These are phyloP conservation scores for Annulohypoxylon stygium DNA, from an alignment of 495 filamentous ascomycete genomes.

Conservation along the genomic window DNA sequence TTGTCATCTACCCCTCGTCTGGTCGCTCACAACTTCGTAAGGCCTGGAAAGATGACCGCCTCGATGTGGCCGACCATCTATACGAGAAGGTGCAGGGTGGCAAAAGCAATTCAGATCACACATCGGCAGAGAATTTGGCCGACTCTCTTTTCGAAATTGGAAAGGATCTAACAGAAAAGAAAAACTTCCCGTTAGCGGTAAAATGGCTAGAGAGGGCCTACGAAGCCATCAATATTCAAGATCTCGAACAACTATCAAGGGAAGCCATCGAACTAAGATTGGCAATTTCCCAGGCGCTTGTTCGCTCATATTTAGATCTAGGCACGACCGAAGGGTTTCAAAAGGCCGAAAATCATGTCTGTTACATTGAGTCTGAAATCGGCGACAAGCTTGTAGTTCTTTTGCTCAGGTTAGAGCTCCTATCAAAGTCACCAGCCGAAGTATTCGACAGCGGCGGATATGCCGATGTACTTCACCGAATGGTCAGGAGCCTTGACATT, in stretches of 20 bases:
- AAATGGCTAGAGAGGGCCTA: constrained; percentile 83
- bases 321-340: constrained; percentile 60
- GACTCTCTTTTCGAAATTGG: constrained; percentile 82
- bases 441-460: constrained; percentile 65
- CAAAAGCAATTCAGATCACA: constrained; percentile 58
- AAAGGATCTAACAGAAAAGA: constrained; percentile 64
- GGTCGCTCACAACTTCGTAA: constrained; percentile 53
- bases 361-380: constrained; percentile 70
- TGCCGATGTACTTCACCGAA: constrained; percentile 62
- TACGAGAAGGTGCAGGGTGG: constrained; percentile 69
- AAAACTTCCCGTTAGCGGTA: constrained; percentile 66
- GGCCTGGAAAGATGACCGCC: constrained; percentile 77
- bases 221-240: constrained; percentile 67
- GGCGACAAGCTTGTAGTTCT: constrained; percentile 73
- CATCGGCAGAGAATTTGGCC: constrained; percentile 72
- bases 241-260: constrained; percentile 67
- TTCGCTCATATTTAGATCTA: constrained; percentile 65
- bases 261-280: constrained; percentile 74
- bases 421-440: constrained; percentile 61
- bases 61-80: constrained; percentile 83
- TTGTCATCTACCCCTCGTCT: constrained; percentile 20
- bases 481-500: constrained; percentile 69
- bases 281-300: constrained; percentile 72
- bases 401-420: constrained; percentile 76
- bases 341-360: constrained; percentile 69